Conservation (phyloP, 2,329 filamentous ascomycete species). For the Talaromyces atroroseus region DNA sequence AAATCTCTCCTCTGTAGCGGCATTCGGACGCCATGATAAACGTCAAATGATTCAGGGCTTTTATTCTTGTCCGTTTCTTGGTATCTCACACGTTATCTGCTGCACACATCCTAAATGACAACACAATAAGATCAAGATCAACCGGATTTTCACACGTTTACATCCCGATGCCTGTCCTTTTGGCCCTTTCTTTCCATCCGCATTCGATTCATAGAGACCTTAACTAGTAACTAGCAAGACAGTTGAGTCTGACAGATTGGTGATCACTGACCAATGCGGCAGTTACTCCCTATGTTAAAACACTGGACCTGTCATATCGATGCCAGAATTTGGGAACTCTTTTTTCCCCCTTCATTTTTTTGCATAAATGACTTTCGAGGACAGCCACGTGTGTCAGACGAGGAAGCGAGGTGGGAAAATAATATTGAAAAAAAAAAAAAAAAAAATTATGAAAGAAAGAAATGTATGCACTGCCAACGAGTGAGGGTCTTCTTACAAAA, state of each 20-base stretch:
- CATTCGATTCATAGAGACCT: neutral
- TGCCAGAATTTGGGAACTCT: neutral
- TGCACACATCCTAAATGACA: neutral
- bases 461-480: neutral
- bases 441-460: neutral
- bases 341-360: neutral
- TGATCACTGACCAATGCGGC: constrained; percentile 1
- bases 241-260: neutral
- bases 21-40: too few species aligned
- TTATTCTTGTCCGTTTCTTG: neutral
- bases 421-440: constrained; percentile 1
- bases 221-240: neutral
- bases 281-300: neutral
- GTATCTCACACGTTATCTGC: neutral
- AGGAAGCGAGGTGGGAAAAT: neutral
- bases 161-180: neutral
- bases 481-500: neutral
- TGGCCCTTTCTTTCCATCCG: neutral
- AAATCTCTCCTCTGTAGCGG: too few species aligned
- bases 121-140: neutral
- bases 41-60: neutral
- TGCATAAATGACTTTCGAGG: neutral
- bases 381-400: constrained; percentile 6
- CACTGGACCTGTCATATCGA: constrained; percentile 5
- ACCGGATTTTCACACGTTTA: neutral